Percentiles rank a stretch among this genome's conserved stretches.
Conservation (phyloP, 2,329 filamentous ascomycete species). For the Pseudogymnoascus sp. region DNA sequence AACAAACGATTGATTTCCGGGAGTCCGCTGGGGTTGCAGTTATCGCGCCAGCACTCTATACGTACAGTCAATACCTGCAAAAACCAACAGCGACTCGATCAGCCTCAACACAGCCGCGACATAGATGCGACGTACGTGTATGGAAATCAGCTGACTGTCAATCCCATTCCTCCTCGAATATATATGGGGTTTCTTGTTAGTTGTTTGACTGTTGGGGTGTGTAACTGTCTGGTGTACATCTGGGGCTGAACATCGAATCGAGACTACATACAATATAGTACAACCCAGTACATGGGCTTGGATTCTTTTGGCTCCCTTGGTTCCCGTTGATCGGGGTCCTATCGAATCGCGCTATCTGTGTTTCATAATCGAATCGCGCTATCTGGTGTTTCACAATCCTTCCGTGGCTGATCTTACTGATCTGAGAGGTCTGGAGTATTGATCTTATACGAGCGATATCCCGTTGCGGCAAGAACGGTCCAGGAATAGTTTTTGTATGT, state of each 20-base stretch:
- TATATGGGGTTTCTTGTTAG: not conserved
- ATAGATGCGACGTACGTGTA: not conserved
- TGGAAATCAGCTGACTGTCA: not conserved
- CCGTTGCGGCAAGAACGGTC: not conserved
- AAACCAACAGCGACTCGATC: not conserved
- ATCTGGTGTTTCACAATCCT: not conserved
- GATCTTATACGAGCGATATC: not conserved
- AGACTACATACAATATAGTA: not conserved
- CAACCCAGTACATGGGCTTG: not conserved
- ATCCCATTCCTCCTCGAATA: not conserved
- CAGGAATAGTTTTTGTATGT: not conserved
- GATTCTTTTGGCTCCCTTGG: not conserved
- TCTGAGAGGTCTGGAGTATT: not conserved
- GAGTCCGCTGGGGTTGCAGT: not conserved
- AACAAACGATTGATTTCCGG: not conserved
- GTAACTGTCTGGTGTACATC: not conserved
- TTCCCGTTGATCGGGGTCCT: conserved; percentile 1
- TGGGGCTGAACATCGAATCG: not conserved
- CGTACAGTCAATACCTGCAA: not conserved
- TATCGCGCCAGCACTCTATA: not conserved
- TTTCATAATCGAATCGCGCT: not conserved
- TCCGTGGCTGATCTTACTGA: not conserved
- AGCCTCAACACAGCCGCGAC: not conserved
- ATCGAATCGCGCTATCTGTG: not conserved
- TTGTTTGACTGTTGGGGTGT: not conserved